A percentile compares a stretch with the other conserved stretches of the same genome.
Conservation (phyloP, 75 land plant species). For the Pinus albicaulis region DNA sequence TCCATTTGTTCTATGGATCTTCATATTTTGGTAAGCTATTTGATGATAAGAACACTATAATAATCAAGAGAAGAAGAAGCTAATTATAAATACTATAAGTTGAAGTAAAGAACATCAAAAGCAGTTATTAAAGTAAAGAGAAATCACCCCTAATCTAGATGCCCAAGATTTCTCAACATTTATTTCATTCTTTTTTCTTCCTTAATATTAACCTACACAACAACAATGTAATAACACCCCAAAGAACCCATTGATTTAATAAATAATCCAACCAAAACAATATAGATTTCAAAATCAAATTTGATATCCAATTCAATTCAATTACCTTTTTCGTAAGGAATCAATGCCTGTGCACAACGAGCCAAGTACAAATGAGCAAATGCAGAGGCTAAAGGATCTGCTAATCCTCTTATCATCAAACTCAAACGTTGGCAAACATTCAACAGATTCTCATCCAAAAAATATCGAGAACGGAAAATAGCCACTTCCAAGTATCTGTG, state of each 20-base stretch:
- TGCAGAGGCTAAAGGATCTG: slow-evolving; percentile 79
- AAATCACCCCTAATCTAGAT: too few relatives aligned
- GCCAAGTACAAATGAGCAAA: slow-evolving; percentile 80
- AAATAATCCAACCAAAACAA: not conserved
- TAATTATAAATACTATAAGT: too few relatives aligned
- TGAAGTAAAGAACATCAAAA: too few relatives aligned
- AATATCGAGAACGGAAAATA: slow-evolving; percentile 68
- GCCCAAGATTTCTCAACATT: too few relatives aligned
- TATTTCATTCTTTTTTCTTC: too few relatives aligned
- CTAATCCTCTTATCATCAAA: slow-evolving; percentile 80
- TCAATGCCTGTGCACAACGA: slow-evolving; percentile 48
- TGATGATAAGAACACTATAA: too few relatives aligned
- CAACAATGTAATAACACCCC: not conserved
- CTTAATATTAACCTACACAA: not conserved
- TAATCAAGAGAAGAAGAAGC: too few relatives aligned
- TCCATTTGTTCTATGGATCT: too few relatives aligned
- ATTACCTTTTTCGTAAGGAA: slow-evolving; percentile 51
- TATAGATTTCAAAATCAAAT: not conserved
- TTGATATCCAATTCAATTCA: not conserved
- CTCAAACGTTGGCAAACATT: slow-evolving; percentile 49
- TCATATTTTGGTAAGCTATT: too few relatives aligned
- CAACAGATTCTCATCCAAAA: slow-evolving; percentile 51
- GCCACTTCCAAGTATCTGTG: slow-evolving; percentile 86
- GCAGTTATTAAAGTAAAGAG: too few relatives aligned
- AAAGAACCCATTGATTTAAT: not conserved